Conservation (phyloP, 306 rosid genomes). For the Adenanthera pavonina region DNA sequence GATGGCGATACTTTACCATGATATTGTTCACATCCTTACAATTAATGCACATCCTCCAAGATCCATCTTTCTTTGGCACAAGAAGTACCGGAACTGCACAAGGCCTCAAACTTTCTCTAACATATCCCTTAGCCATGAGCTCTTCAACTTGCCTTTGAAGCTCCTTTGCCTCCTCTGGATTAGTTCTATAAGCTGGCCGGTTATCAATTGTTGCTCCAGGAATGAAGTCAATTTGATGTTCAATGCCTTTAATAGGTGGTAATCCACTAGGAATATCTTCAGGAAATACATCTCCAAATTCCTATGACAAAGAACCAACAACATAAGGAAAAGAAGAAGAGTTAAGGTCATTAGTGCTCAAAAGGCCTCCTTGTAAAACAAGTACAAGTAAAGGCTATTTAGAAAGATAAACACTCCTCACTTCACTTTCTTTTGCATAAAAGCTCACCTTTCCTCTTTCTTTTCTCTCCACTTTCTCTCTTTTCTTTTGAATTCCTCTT, state of each 20-base stretch:
- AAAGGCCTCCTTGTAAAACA: not conserved
- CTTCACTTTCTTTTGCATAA: not conserved
- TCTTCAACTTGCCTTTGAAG: not conserved
- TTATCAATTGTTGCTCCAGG: not conserved
- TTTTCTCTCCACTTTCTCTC: not conserved
- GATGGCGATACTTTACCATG: not conserved
- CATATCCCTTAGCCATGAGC: not conserved
- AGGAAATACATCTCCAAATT: not conserved
- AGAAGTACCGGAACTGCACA: not conserved
- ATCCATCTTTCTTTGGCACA: too few relatives aligned
- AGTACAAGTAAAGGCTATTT: not conserved
- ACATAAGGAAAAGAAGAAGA: too few relatives aligned
- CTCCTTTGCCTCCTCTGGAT: not conserved
- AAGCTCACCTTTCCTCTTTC: not conserved
- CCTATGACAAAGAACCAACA: too few relatives aligned
- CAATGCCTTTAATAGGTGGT: not conserved
- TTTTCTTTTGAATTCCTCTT: not conserved
- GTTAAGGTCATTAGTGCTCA: too few relatives aligned
- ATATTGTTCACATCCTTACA: not conserved
- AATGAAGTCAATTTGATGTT: not conserved
- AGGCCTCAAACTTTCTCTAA: too few relatives aligned
- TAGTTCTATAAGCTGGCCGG: too few relatives aligned
- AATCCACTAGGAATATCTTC: not conserved
- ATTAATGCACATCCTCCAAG: not conserved
- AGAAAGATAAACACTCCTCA: too few relatives aligned